Base-by-base conservation (phyloP, 23 red algal species). In the Gracilaria gracilis region DNA sequence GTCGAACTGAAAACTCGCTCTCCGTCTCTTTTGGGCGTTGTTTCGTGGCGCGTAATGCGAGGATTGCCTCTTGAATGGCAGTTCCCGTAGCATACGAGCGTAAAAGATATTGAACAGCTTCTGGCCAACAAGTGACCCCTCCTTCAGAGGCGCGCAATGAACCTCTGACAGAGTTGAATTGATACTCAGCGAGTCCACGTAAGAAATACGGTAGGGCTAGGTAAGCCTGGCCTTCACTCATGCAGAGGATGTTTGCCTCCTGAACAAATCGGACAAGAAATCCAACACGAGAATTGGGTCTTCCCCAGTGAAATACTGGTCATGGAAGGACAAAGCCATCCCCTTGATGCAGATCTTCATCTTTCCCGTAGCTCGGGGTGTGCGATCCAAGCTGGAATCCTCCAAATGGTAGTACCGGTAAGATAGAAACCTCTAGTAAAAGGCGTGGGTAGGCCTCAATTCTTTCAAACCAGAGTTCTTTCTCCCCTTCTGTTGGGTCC, bases 381-480 rank as follows among this genome's bases (percentile, higher is more conserved):
- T 71, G 4, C 28, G 15, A 36, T 36, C 66, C 31, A 36, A 71
- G 35, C 19, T 34, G 17, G 31, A 71, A 71, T 71, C 28, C 35
- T 71, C 35, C 66, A 71, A 71, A 29, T 17, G 66, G 31, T 71
- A 71, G 66, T 71, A 71, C 31, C 35, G 31, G 66, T 37, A 71
- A 2, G 25, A 71, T 9, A 34, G 15, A 4, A 71, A 71, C 31
- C 31, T 36, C 17, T 71, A 35, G 15, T 71, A 11, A 8, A 71
- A 71, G 31, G 66, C 4, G 19, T 71, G 12, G 4, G 66, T 71
- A 34, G 27, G 66, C 66, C 19, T 36, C 66, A 71, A 25, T 25
- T 29, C 66, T 7, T 71, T 29, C n/a, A 71, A 36, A 16, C 66
- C 66, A 1, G 66, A 17, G 66, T 71, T 8, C 25, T 71, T 71